Conservation (phyloP, 83 land plant species). For the Diphasiastrum complanatum region DNA sequence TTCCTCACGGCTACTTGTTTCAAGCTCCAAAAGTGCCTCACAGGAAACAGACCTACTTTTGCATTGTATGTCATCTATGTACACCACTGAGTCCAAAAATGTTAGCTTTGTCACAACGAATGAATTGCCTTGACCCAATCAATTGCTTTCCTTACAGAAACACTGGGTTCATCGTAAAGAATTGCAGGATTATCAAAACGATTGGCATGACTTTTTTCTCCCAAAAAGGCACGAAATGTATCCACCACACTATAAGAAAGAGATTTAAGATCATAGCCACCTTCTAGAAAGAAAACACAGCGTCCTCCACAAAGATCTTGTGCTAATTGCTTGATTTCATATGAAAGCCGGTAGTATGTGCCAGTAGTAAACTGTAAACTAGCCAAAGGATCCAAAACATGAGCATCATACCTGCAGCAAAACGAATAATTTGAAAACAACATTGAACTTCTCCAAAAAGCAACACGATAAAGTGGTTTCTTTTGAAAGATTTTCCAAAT, state of each 20-base stretch:
- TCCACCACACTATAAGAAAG: conserved; percentile 90
- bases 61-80: no score
- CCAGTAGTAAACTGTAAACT: conserved; percentile 81
- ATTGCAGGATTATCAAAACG: conserved; percentile 68
- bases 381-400: conserved; percentile 79
- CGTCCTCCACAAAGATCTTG: conserved; percentile 81
- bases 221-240: conserved; percentile 75
- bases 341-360: conserved; percentile 80
- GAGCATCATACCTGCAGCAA: conserved; percentile 75
- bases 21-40: no score
- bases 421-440: not conserved
- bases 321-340: conserved; percentile 68
- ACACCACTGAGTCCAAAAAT: no score
- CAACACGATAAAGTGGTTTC: conserved; percentile 6
- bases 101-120: conserved; percentile 34
- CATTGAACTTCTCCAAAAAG: not conserved
- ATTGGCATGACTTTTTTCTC: conserved; percentile 62
- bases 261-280: conserved; percentile 85
- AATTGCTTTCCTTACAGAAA: conserved; percentile 57
- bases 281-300: conserved; percentile 88
- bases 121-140: conserved; percentile 60
- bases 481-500: not conserved
- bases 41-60: no score
- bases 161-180: conserved; percentile 73
- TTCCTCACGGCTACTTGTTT: no score